Evolutionary conservation across 106 monocot genomes (phyloP), one percentile per base, ranked within the genome.

Genomic region (Dendrobium chrysotoxum): DNA sequence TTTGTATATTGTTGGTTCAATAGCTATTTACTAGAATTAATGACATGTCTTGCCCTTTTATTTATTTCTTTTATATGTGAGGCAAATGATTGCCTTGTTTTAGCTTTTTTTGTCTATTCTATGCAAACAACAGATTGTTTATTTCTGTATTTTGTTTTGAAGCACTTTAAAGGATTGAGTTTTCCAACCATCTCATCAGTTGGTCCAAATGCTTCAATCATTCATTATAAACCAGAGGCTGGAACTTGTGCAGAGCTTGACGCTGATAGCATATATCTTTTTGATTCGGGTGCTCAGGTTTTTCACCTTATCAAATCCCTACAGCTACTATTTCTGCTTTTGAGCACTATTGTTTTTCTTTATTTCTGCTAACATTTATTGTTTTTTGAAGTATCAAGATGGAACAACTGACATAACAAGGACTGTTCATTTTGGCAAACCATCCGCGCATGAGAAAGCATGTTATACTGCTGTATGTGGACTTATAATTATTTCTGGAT

Each of bases 111-210:
- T 2, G 0, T 20, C 74, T 74, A 21, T 40, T 40, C n/a, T 41
- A 71, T 11, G 28, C 13, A 74, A 40, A 74, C 74, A 40, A 1
- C 41, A 21, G 17, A 74, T 18, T 42, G 40, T 21, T 40, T 40
- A 40, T 74, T 74, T 1, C 2, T 40, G 41, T 7, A 5, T 18
- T 74, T 74, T 41, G 20, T 35, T 57, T 28, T 75, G n/a, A 91
- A 98, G 98, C 79, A 91, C 75, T 98, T 98, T 82, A 95, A 82
- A 86, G 98, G 95, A 50, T 81, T 92, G 81, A 98, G 98, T 85
- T 98, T 98, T 79, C 98, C 94, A 80, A 95, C 98, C 53, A 98
- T 98, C 88, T 98, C 98, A 82, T 94, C 94, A 28, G 92, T 98
- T 84, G 98, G 98, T 76, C 84, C 98, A 83, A 98, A 98, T 92